phyloP scores from a whole-genome alignment of 345 rosid species.

The Ailanthus altissimus region DNA sequence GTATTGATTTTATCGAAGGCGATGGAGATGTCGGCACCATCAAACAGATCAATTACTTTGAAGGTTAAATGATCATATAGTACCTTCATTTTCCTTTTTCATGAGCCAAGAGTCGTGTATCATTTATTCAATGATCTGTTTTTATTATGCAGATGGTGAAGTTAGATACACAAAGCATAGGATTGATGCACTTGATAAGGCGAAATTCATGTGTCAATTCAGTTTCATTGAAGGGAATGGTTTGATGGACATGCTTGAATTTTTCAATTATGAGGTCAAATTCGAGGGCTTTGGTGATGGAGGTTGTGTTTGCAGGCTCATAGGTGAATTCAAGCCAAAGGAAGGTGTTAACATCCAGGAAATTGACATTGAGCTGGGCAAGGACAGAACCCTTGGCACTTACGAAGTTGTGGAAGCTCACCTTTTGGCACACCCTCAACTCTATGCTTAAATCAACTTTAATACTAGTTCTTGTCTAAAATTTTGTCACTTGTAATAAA shows the following conservation, averaged over 20 bases:
- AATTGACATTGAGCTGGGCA: conserved; percentile 39
- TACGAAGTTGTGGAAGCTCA: conserved; percentile 50
- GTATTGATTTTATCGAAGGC: conserved; percentile 38
- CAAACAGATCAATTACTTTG: conserved; percentile 44
- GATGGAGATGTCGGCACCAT: conserved; percentile 44
- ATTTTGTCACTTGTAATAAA: not conserved
- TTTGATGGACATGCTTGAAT: conserved; percentile 32
- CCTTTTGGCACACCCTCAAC: conserved; percentile 43
- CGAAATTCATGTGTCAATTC: conserved; percentile 28
- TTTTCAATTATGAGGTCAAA: conserved; percentile 35
- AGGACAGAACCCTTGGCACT: conserved; percentile 43
- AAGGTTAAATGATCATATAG: conserved; percentile 26
- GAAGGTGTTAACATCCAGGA: conserved; percentile 34
- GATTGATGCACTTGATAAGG: conserved; percentile 44
- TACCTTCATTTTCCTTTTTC: too few species aligned
- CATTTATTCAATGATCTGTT: not conserved
- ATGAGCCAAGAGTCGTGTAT: not conserved
- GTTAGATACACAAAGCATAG: conserved; percentile 36
- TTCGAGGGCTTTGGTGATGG: conserved; percentile 34
- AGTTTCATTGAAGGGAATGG: conserved; percentile 36
- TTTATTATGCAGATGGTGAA: conserved; percentile 28
- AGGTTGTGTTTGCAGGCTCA: conserved; percentile 42
- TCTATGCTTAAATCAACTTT: conserved; percentile 25
- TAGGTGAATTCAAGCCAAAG: conserved; percentile 37
- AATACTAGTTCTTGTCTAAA: not conserved